These are phyloP conservation scores for Talaromyces verruculosus DNA, from an alignment of 2,329 filamentous ascomycete species.

Conservation along the genomic window DNA sequence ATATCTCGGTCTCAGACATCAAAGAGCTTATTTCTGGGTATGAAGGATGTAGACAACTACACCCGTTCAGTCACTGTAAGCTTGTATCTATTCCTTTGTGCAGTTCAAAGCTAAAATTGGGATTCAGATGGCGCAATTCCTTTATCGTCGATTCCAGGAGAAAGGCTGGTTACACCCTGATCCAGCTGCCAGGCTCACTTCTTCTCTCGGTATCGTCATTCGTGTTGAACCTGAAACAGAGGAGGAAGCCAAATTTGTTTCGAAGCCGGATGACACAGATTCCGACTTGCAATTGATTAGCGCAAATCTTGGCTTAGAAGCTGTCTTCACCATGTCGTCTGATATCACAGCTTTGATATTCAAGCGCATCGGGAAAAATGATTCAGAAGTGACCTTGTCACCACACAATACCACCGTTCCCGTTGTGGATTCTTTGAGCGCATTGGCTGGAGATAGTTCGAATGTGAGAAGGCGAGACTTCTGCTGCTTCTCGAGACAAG, in stretches of 20 bases:
- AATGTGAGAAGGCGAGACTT: slow-evolving; percentile 20
- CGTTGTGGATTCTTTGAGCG: slow-evolving; percentile 18
- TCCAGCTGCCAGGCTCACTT: slow-evolving; percentile 16
- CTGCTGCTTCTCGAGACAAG: slow-evolving; percentile 19
- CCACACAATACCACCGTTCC: slow-evolving; percentile 20
- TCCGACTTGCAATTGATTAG: slow-evolving; percentile 14
- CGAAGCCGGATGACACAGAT: slow-evolving; percentile 14
- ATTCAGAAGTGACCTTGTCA: slow-evolving; percentile 19
- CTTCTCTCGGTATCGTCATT: slow-evolving; percentile 13
- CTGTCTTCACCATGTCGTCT: slow-evolving; percentile 19
- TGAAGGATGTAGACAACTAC: slow-evolving; percentile 19
- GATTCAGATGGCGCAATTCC: slow-evolving; percentile 19
- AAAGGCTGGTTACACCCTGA: slow-evolving; percentile 20
- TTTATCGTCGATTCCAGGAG: slow-evolving; percentile 19
- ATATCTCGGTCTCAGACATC: slow-evolving; percentile 13
- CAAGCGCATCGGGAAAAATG: slow-evolving; percentile 18
- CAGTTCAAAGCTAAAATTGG: neutral
- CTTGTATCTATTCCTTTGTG: neutral
- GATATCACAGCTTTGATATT: slow-evolving; percentile 20
- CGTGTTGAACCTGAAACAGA: slow-evolving; percentile 9
- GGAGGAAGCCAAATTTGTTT: slow-evolving; percentile 15
- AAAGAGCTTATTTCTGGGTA: slow-evolving; percentile 12
- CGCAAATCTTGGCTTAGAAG: slow-evolving; percentile 10
- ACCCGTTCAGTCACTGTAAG: slow-evolving; percentile 20
- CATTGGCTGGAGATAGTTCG: slow-evolving; percentile 4